phyloP scores from a whole-genome alignment of 108 stramenopile genomes.

The Discostella pseudostelligera region DNA sequence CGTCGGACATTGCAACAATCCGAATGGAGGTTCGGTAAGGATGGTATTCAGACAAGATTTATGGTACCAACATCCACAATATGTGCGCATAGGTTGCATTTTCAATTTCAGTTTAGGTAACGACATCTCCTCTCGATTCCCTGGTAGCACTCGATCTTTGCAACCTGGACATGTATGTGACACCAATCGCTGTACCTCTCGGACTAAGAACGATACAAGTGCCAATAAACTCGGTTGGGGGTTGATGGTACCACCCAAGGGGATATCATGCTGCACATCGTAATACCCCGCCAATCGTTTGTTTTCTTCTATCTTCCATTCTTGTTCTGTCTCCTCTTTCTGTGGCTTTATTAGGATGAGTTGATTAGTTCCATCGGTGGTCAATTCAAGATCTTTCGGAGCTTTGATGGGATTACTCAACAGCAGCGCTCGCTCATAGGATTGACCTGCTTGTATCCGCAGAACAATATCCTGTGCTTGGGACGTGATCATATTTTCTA shows the following conservation, averaged over 20 bases:
- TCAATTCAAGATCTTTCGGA: conserved; percentile 41
- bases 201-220: conserved; percentile 40
- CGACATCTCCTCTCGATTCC: conserved; percentile 24
- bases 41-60: no score
- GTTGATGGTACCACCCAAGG: conserved; percentile 24
- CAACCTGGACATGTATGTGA: conserved; percentile 43
- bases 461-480: conserved; percentile 51
- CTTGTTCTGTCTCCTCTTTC: conserved; percentile 40
- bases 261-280: conserved; percentile 29
- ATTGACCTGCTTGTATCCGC: conserved; percentile 49
- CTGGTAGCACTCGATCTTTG: conserved; percentile 32
- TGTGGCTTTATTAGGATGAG: conserved; percentile 41
- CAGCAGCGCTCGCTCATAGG: conserved; percentile 32
- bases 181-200: conserved; percentile 26
- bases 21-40: no score
- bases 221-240: conserved; percentile 51
- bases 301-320: conserved; percentile 46
- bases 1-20: no score
- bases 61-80: no score
- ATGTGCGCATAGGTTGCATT: no score
- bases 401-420: conserved; percentile 50
- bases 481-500: conserved; percentile 47
- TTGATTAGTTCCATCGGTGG: conserved; percentile 13
- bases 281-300: conserved; percentile 45
- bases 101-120: no score